phyloP scores from a whole-genome alignment of 2,329 filamentous ascomycete species.

The Sclerotinia glacialis region DNA sequence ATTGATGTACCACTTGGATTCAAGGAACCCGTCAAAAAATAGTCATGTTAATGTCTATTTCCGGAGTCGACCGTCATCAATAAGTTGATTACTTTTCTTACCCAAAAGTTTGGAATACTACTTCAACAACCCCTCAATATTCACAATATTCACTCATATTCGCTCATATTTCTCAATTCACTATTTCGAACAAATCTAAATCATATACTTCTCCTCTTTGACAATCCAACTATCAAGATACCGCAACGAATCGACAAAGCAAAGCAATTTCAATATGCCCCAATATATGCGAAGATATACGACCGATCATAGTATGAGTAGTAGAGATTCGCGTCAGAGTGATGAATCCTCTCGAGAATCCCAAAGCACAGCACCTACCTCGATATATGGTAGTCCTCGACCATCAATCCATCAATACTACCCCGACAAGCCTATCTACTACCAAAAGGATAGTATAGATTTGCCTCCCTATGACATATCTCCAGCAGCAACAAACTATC shows the following conservation, averaged over 20 bases:
- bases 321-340: conserved; percentile 45
- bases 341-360: conserved; percentile 46
- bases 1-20: conserved; percentile 23
- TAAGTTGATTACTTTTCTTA: conserved; percentile 23
- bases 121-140: conserved; percentile 9
- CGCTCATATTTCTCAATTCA: conserved; percentile 14
- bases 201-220: background rate
- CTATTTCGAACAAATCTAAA: background rate
- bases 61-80: conserved; percentile 22
- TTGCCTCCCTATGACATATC: conserved; percentile 29
- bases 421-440: conserved; percentile 25
- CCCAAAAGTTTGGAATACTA: conserved; percentile 19
- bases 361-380: conserved; percentile 49
- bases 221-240: background rate
- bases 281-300: conserved; percentile 33
- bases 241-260: background rate
- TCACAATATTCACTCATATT: conserved; percentile 10
- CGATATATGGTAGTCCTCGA: conserved; percentile 44
- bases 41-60: conserved; percentile 28
- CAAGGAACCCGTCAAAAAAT: conserved; percentile 22
- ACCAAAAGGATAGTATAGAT: conserved; percentile 19
- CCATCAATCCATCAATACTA: conserved; percentile 31
- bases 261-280: conserved; percentile 29
- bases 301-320: conserved; percentile 39
- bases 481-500: conserved; percentile 33